Evolutionary conservation across 805 yeast genomes (phyloP), one percentile per base, ranked within the genome.

Genomic region (Saturnispora besseyi): DNA sequence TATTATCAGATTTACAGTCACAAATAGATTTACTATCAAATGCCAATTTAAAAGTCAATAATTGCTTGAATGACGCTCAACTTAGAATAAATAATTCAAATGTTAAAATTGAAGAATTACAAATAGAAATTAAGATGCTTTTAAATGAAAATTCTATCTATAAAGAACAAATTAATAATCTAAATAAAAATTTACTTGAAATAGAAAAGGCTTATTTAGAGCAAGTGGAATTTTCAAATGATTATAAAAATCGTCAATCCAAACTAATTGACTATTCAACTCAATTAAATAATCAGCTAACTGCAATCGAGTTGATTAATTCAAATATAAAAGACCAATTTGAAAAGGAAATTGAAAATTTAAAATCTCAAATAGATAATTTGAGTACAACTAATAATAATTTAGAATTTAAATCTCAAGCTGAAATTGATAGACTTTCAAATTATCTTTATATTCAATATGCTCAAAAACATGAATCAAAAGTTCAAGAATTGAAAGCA

Each of bases 381-480:
- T 29, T 52, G 10, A 34, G 33, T 13, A 44, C 45, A 21, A 24
- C 41, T 13, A 41, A 46, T 15, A 5, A 30, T 11, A 26, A 37
- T 3, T 22, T 49, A 13, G 44, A 52, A n/a, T 43, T 18, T 2
- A 46, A 52, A 44, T 22, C 51, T n/a, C 24, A 34, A 11, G 24
- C 30, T 15, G 53, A 52, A 45, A 50, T 47, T n/a, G 42, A 37
- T n/a, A 46, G 37, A 29, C 32, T 32, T 24, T 30, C 48, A 9
- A 45, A 41, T 18, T 38, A 82, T 56, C 68, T 86, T 10, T 85
- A 85, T 59, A 72, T 77, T 36, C 89, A 83, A 60, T 86, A 86
- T 59, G 78, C 87, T 2, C 79, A 82, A 45, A 86, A 87, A 60
- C 95, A 87, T 59, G 87, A 82, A 53, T 76, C 77, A 47, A 86